A percentile compares a stretch with the other conserved stretches of the same genome.
These are phyloP conservation scores for Diutina siamensis DNA, from an alignment of 1,139 yeast genomes.

Conservation along the genomic window DNA sequence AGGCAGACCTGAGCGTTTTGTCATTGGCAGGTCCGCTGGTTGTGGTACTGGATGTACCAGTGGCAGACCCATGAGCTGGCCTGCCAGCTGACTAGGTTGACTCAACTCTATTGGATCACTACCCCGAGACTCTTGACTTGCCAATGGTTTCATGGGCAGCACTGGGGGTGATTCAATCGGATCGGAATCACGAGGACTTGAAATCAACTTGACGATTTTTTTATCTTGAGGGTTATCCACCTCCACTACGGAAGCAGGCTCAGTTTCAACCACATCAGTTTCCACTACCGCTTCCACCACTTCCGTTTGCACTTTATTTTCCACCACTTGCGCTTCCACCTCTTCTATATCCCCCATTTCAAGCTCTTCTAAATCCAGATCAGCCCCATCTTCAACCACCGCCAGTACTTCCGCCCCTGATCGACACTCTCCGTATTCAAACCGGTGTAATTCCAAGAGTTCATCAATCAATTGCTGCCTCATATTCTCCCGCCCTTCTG, in stretches of 20 bases:
- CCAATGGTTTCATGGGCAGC: neutral
- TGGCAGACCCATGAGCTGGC: too few species aligned
- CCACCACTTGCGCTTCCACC: too few species aligned
- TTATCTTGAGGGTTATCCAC: neutral
- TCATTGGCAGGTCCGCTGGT: too few species aligned
- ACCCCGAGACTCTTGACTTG: neutral
- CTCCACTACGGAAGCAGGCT: too few species aligned
- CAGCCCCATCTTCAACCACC: conserved; percentile 11
- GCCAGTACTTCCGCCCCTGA: too few species aligned
- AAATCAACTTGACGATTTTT: neutral
- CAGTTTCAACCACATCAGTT: too few species aligned
- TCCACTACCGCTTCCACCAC: too few species aligned
- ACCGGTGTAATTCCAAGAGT: conserved; percentile 9
- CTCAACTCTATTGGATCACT: neutral
- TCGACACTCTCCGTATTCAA: conserved; percentile 8
- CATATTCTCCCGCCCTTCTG: conserved; percentile 8
- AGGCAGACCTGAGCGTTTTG: too few species aligned
- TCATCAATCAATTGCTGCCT: conserved; percentile 9
- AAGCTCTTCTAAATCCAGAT: conserved; percentile 8
- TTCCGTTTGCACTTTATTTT: too few species aligned
- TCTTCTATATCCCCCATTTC: too few species aligned
- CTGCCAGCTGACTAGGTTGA: too few species aligned
- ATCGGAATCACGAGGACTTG: neutral
- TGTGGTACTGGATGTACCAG: too few species aligned
- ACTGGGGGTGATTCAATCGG: neutral